Percentiles rank a stretch among this genome's conserved stretches.
Evolutionary conservation across 2,329 filamentous ascomycete species (phyloP).

Genomic region (Microdochium paspali): DNA sequence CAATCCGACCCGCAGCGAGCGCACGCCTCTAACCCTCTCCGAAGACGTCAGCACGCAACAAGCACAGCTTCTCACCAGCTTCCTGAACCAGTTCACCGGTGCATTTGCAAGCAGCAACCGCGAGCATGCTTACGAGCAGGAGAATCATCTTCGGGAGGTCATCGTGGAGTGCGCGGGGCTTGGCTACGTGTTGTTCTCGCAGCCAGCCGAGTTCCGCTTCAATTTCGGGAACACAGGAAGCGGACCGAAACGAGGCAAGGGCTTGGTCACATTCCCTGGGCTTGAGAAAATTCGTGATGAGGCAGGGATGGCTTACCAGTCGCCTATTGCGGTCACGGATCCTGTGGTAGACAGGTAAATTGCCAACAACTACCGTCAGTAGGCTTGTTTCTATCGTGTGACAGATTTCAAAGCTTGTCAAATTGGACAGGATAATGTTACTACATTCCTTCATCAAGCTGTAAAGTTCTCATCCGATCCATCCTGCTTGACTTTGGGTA

Average conservation of each 20-base stretch:
- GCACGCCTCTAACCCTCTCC: slow-evolving; percentile 20
- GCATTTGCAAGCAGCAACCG: slow-evolving; percentile 19
- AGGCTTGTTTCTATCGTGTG: no score
- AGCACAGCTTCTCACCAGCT: slow-evolving; percentile 19
- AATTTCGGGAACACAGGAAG: slow-evolving; percentile 13
- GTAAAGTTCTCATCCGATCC: no score
- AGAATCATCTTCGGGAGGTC: slow-evolving; percentile 26
- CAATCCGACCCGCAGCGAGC: slow-evolving; percentile 24
- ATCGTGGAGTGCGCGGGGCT: slow-evolving; percentile 28
- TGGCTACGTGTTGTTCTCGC: slow-evolving; percentile 31
- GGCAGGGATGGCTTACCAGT: slow-evolving; percentile 8
- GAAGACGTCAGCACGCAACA: slow-evolving; percentile 18
- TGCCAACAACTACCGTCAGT: no score
- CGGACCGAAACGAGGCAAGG: slow-evolving; percentile 1
- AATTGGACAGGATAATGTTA: no score
- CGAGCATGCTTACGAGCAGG: slow-evolving; percentile 19
- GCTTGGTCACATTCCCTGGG: slow-evolving; percentile 13
- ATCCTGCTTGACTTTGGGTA: no score
- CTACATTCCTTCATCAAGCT: no score
- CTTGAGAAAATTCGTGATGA: slow-evolving; percentile 13
- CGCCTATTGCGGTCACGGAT: slow-evolving; percentile 6
- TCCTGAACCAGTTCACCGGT: slow-evolving; percentile 22
- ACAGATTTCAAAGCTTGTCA: no score
- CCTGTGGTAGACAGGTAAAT: slow-evolving; percentile 8
- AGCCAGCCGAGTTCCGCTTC: slow-evolving; percentile 28